Evolutionary conservation across 805 yeast species (phyloP), one percentile per base, ranked within the genome.

Genomic region (Metschnikowia arizonensis): DNA sequence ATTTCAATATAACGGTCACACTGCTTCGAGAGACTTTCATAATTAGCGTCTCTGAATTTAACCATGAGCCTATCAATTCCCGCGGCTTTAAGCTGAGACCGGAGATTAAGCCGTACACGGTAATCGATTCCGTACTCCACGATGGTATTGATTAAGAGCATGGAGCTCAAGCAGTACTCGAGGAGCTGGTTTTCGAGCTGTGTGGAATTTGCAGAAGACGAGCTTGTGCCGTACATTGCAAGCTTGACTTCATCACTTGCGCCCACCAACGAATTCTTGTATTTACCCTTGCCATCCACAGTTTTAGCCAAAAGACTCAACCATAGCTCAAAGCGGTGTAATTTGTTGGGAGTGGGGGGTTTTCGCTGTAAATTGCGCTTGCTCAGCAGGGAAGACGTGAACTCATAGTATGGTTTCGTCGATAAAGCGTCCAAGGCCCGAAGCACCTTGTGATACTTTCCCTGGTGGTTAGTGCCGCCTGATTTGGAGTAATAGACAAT

Each of bases 221-320:
- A 43, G n/a, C 28, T 37, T 4, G 56, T 42, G 31, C 54, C 55
- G 34, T 50, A 39, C 43, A 48, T 37, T 23, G 56, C 56, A 33
- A 33, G 41, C 47, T 80, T 82, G 44, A 81, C 75, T 53, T 91
- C 97, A 8, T 84, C 93, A 47, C 88, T 83, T 0, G 97, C 96
- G 1, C 97, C 97, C 7, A 91, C 98, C 56, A 84, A 64, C 0
- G 97, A 87, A 9, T 97, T 96, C 76, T 86, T 74, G 50, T 68
- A 69, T 56, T 81, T 84, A 6, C 98, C 98, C 54, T 90, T 76
- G 2, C 97, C 97, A 46, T 82, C 88, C 35, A 88, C 56, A 0
- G 90, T 83, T 40, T 76, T 77, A 41, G 76, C 83, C 3, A 88
- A 82, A 10, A 80, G 67, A 40, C 69, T 65, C 36, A 88, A 58